A percentile compares a stretch with the other conserved stretches of the same genome.
Conservation (phyloP, 768 basidiomycete species). For the Pilatotrama ljubarskyi region DNA sequence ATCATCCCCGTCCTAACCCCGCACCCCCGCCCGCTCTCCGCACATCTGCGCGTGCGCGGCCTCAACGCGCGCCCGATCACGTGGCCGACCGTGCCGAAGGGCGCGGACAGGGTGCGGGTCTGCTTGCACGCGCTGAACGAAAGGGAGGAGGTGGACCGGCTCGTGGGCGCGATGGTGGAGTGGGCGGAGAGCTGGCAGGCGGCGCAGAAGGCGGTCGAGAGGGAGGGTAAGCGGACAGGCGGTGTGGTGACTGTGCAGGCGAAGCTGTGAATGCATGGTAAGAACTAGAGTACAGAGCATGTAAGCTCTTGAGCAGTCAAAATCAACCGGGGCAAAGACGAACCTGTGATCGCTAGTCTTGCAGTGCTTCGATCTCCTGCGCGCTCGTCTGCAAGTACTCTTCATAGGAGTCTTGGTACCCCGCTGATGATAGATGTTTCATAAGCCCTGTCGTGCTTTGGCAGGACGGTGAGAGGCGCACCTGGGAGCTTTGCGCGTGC, state of each 20-base stretch:
- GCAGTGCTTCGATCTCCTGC: slow-evolving; percentile 62
- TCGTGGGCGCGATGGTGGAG: slow-evolving; percentile 36
- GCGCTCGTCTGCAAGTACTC: slow-evolving; percentile 56
- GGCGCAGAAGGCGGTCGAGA: neutral
- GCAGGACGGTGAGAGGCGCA: slow-evolving; percentile 30
- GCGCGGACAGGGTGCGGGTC: slow-evolving; percentile 81
- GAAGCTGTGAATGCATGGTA: slow-evolving; percentile 14
- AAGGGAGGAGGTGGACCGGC: slow-evolving; percentile 54
- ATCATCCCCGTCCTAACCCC: slow-evolving; percentile 86
- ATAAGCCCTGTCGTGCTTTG: neutral
- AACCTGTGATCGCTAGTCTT: slow-evolving; percentile 45
- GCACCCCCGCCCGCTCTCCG: slow-evolving; percentile 72
- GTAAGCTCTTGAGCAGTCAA: neutral
- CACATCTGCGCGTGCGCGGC: slow-evolving; percentile 51
- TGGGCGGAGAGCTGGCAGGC: slow-evolving; percentile 27
- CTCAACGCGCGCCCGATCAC: slow-evolving; percentile 77
- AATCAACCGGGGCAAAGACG: neutral
- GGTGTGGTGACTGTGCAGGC: slow-evolving; percentile 9
- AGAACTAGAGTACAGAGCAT: no score
- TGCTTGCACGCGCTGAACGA: slow-evolving; percentile 85
- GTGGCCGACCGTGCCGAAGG: slow-evolving; percentile 89
- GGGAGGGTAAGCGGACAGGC: neutral
- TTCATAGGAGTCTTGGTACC: slow-evolving; percentile 62
- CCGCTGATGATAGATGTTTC: slow-evolving; percentile 34
- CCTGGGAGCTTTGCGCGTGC: slow-evolving; percentile 54